Conservation (phyloP, 352 stramenopile genomes). For the Phytophthora multivora region DNA sequence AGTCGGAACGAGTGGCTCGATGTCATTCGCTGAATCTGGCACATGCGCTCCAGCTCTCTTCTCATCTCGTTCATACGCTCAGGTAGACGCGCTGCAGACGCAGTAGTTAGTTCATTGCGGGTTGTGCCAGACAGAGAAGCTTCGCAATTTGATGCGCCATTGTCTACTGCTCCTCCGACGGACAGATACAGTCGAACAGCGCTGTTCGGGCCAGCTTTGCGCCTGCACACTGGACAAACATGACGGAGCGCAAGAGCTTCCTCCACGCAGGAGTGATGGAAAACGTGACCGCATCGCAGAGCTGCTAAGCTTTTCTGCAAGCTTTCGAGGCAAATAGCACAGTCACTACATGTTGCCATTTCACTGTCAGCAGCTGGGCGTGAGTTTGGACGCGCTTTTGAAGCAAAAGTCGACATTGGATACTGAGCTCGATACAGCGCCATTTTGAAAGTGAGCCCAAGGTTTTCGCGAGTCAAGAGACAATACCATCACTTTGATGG, state of each 20-base stretch:
- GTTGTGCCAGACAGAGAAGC: not conserved
- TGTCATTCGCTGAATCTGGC: conserved; percentile 33
- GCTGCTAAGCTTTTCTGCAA: conserved; percentile 37
- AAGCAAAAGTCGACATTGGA: not conserved
- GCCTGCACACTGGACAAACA: conserved; percentile 47
- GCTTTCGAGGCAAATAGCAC: conserved; percentile 47
- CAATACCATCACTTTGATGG: conserved; percentile 9
- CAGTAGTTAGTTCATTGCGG: not conserved
- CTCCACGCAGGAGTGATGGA: conserved; percentile 37
- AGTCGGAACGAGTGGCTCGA: conserved; percentile 43
- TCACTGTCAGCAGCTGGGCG: not conserved
- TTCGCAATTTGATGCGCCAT: too few relatives aligned
- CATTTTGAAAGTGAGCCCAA: conserved; percentile 22
- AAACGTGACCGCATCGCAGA: conserved; percentile 49
- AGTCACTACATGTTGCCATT: conserved; percentile 13
- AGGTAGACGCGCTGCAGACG: conserved; percentile 10
- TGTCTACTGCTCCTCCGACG: too few relatives aligned
- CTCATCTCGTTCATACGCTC: conserved; percentile 30
- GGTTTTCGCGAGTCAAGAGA: not conserved
- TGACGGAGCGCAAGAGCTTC: conserved; percentile 18
- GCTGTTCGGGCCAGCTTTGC: conserved; percentile 15
- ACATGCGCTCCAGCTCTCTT: conserved; percentile 20
- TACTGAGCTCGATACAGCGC: conserved; percentile 1
- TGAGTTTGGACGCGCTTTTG: not conserved
- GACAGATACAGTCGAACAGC: conserved; percentile 40